Evolutionary conservation across 768 basidiomycete genomes (phyloP), one percentile per base, ranked within the genome.

Genomic region (Auriculariales sp.): DNA sequence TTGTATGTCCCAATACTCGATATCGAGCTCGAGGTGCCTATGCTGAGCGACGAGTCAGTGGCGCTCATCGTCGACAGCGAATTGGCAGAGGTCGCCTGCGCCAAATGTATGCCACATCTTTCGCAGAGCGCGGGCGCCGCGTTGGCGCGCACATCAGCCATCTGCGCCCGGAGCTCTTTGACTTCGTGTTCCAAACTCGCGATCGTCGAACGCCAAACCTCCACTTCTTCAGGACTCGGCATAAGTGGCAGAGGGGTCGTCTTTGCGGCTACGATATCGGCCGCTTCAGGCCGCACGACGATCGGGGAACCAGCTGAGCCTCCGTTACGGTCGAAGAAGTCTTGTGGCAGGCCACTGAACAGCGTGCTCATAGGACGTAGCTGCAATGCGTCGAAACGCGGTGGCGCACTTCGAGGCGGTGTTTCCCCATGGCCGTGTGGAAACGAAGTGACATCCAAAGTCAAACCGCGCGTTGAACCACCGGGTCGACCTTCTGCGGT

Each of bases 121-220:
- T 83, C 81, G 57, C 86, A 87, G 32, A 65, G 58, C 3, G 72
- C 67, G 60, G 85, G 89, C 50, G 73, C 75, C 9, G 70, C 70
- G 14, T 56, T 60, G 25, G 62, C 63, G 44, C 71, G 75, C 34
- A 79, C 63, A 24, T 70, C 73, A 29, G 81, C 78, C 29, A 89
- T 60, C 60, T 88, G 82, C 17, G 73, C 69, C 54, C 82, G 79
- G 51, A 90, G 66, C 59, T 81, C 79, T 45, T 74, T 74, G 39
- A 89, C 73, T 59, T 83, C 81, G 11, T 75, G 73, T 58, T 83
- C 83, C 47, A 89, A 65, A 58, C 87, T 85, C 79, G 74, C 78
- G 47, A 86, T 72, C 52, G 83, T 79, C 51, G 69, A 73, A 57
- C 84, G 81, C 80, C 81, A 86, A 19, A 74, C 54, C 72, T 71